Conservation (phyloP, 2,329 filamentous ascomycete genomes). For the Microdochium trichocladiopsis region DNA sequence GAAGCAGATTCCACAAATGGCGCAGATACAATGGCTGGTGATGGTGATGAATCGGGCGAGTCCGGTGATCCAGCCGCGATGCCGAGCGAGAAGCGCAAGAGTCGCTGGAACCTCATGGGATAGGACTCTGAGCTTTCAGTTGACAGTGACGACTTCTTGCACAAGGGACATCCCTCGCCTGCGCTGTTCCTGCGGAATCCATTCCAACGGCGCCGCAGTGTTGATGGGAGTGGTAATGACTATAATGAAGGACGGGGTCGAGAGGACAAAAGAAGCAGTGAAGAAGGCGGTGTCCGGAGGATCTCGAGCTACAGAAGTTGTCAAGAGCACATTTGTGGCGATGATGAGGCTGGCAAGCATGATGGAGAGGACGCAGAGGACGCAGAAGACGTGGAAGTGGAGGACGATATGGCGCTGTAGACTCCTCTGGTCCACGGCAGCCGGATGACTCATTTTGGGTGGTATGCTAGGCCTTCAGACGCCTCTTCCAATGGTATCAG, state of each 20-base stretch:
- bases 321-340: not conserved
- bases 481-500: too few species aligned
- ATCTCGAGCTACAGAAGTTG: not conserved
- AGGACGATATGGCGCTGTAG: not conserved
- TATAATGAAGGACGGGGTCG: not conserved
- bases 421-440: not conserved
- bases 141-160: not conserved
- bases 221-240: not conserved
- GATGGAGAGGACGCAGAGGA: not conserved
- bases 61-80: not conserved
- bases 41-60: not conserved
- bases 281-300: conserved; percentile 7
- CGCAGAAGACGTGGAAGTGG: not conserved
- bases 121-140: not conserved
- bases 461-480: too few species aligned
- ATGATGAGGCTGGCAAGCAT: not conserved
- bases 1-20: not conserved
- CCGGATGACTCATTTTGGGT: not conserved
- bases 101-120: not conserved
- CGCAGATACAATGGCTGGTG: too few species aligned
- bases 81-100: not conserved
- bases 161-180: not conserved
- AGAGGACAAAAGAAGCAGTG: conserved; percentile 4
- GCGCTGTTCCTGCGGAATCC: not conserved
- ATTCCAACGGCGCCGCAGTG: conserved; percentile 3